Conservation (phyloP, 495 filamentous ascomycete genomes). For the Pyronema domesticum region DNA sequence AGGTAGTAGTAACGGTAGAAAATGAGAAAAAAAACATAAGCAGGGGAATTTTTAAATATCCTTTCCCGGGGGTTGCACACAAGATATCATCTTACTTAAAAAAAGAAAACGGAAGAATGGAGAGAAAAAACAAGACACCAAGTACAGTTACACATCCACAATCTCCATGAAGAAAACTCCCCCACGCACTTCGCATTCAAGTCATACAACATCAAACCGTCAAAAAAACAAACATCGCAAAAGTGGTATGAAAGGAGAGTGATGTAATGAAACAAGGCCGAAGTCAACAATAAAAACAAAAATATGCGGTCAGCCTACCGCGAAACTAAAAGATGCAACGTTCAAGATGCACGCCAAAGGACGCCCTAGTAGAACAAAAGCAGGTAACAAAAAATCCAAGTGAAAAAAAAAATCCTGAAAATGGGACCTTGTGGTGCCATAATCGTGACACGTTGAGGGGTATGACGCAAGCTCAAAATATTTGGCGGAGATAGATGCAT, state of each 20-base stretch:
- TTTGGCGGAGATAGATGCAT: not conserved
- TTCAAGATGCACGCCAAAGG: conserved; percentile 7
- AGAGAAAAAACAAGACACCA: not conserved
- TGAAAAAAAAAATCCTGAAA: not conserved
- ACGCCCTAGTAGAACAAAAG: conserved; percentile 8
- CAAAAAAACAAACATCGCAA: not conserved
- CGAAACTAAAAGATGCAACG: not conserved
- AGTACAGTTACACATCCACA: not conserved
- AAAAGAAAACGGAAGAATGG: not conserved
- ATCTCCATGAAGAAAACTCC: not conserved
- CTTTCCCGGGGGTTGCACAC: not conserved
- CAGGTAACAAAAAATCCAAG: not conserved
- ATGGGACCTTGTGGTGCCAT: not conserved
- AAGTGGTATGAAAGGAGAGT: too few species aligned
- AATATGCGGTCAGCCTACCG: too few species aligned
- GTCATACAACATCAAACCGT: not conserved
- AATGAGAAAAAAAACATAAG: not conserved
- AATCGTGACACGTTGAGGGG: not conserved
- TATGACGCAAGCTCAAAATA: not conserved
- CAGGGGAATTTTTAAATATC: not conserved
- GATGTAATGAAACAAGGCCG: too few species aligned
- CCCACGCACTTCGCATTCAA: not conserved
- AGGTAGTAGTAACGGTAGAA: not conserved
- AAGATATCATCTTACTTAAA: not conserved
- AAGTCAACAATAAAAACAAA: too few species aligned